Evolutionary conservation across 768 basidiomycete species (phyloP), one percentile per base, ranked within the genome.

Genomic region (Pleurotus platypus): DNA sequence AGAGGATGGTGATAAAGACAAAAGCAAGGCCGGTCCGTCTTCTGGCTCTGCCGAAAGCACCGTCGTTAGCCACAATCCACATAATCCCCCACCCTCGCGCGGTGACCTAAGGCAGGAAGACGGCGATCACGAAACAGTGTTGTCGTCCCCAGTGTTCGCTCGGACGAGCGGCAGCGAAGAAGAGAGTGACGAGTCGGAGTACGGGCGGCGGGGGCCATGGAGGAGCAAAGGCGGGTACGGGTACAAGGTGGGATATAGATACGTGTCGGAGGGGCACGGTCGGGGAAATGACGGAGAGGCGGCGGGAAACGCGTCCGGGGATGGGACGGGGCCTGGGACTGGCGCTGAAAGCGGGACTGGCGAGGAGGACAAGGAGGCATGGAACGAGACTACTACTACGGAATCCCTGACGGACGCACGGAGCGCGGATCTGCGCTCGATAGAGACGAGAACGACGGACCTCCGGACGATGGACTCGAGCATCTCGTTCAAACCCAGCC

Each of bases 211-310:
- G 15, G 43, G 55, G 35, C 13, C 42, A 18, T 56, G 55, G 42
- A 56, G 55, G 26, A 47, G 55, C 30, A 56, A 54, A 54, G 51
- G 51, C 27, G 51, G 51, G 27, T 54, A 54, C 24, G 51, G 51
- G 15, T 54, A 40, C 24, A 39, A 24, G 39, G 37, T 22, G n/a
- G 51, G 51, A 9, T 54, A 54, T 42, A 54, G 51, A 15, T 54
- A 54, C 26, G 39, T 39, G n/a, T n/a, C n/a, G 7, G 42, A 22
- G 42, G 42, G 42, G 22, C n/a, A 24, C 11, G 39, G 51, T 8
- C n/a, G 49, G 11, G 39, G 35, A 13, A 39, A 39, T 12, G 51
- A 54, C 4, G 51, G 51, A 22, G 51, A 54, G 13, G 35, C 20
- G 15, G 50, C 26, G 24, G 24, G 24, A 30, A 40, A 40, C 22